phyloP scores from a whole-genome alignment of 306 rosid genomes.

The Mimosa pudica region DNA sequence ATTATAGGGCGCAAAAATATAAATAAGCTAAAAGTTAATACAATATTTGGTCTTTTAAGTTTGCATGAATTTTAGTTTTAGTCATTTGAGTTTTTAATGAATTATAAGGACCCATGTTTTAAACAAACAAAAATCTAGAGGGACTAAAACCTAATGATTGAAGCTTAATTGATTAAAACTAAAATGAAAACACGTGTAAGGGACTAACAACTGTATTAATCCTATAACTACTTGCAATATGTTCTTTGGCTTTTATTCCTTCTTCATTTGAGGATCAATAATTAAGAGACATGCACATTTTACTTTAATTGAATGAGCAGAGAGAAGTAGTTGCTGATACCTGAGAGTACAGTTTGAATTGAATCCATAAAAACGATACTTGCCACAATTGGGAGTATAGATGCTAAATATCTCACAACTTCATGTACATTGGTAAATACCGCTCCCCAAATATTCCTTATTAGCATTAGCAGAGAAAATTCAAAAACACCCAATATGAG shows the following conservation, averaged over 20 bases:
- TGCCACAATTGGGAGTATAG: slow-evolving; percentile 57
- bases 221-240: neutral
- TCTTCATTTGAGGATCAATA: neutral
- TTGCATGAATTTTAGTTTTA: no score
- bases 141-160: no score
- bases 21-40: no score
- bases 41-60: no score
- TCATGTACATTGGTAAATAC: slow-evolving; percentile 64
- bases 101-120: no score
- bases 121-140: no score
- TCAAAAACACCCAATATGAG: slow-evolving; percentile 44
- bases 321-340: slow-evolving; percentile 16
- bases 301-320: neutral
- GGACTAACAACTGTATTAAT: no score
- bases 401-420: slow-evolving; percentile 57
- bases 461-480: slow-evolving; percentile 43
- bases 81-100: no score
- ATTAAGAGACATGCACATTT: neutral
- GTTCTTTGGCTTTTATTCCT: neutral
- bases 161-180: no score
- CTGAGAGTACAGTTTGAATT: slow-evolving; percentile 48
- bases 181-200: neutral
- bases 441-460: slow-evolving; percentile 67
- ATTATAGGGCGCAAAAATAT: neutral
- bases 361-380: slow-evolving; percentile 33